phyloP scores from a whole-genome alignment of 2,329 filamentous ascomycete genomes.

The Fusarium sp. region DNA sequence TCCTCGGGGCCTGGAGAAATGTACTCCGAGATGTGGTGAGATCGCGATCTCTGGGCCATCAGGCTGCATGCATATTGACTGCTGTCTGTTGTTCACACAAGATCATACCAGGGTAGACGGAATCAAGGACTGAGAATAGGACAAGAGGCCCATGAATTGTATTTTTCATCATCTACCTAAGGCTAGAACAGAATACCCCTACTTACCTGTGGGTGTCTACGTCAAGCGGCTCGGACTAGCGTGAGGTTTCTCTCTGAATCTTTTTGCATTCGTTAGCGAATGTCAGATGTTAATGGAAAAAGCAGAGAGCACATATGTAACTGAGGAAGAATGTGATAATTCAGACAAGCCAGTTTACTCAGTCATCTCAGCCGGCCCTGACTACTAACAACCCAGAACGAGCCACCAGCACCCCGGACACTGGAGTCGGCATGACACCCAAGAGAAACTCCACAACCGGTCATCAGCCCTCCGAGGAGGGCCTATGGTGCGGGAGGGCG shows the following conservation, averaged over 20 bases:
- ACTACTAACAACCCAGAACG: slow-evolving; percentile 65
- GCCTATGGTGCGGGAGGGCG: slow-evolving; percentile 78
- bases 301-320: not conserved
- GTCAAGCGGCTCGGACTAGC: not conserved
- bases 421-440: slow-evolving; percentile 71
- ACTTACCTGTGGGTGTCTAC: not conserved
- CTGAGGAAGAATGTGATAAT: slow-evolving; percentile 14
- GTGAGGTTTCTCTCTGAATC: not conserved
- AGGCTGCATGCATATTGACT: not conserved
- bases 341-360: slow-evolving; percentile 78
- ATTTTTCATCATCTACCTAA: not conserved
- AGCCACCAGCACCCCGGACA: slow-evolving; percentile 58
- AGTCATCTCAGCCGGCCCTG: slow-evolving; percentile 71
- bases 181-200: not conserved
- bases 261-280: slow-evolving; percentile 28
- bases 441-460: slow-evolving; percentile 78
- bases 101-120: not conserved
- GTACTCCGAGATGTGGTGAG: not conserved
- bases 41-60: not conserved
- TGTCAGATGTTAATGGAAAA: not conserved
- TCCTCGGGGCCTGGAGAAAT: not conserved
- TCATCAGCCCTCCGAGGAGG: slow-evolving; percentile 63
- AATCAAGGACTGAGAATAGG: not conserved
- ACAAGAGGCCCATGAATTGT: not conserved
- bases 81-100: not conserved